phyloP scores from a whole-genome alignment of 2,329 filamentous ascomycete species.

The Nothophoma quercina region DNA sequence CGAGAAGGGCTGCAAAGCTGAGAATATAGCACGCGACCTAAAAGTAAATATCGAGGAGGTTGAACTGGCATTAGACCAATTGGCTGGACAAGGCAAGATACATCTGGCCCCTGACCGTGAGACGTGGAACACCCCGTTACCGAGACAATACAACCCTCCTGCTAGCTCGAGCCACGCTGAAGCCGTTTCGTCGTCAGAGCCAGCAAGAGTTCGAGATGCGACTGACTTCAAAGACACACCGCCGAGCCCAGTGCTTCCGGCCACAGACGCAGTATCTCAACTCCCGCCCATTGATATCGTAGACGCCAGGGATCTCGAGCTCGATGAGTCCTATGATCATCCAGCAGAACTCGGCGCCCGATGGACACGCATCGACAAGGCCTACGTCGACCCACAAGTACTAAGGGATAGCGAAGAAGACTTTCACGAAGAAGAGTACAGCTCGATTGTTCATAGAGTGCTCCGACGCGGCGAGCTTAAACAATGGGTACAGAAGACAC shows the following conservation, averaged over 20 bases:
- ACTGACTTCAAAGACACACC: slow-evolving; percentile 9
- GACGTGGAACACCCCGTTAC: slow-evolving; percentile 10
- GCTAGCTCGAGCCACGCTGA: background rate
- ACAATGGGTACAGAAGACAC: slow-evolving; percentile 27
- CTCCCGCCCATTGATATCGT: background rate
- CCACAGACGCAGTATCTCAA: background rate
- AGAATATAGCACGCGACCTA: background rate
- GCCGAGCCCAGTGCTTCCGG: slow-evolving; percentile 5
- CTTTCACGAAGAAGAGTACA: slow-evolving; percentile 26
- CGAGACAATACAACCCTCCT: background rate
- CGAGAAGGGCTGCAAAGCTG: background rate
- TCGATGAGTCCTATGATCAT: slow-evolving; percentile 21
- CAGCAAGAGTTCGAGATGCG: slow-evolving; percentile 2
- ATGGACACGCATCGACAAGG: slow-evolving; percentile 31
- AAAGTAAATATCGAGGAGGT: background rate
- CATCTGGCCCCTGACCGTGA: slow-evolving; percentile 3
- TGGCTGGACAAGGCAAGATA: slow-evolving; percentile 8
- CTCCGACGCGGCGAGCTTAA: slow-evolving; percentile 25
- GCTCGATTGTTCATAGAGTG: slow-evolving; percentile 24
- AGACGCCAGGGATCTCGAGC: background rate
- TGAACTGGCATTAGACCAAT: slow-evolving; percentile 7
- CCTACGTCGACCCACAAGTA: slow-evolving; percentile 26
- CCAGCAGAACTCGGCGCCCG: slow-evolving; percentile 5
- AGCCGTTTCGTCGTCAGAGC: background rate
- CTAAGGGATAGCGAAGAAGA: slow-evolving; percentile 23